Percentiles rank a stretch among this genome's conserved stretches.
Evolutionary conservation across 768 basidiomycete species (phyloP).

Genomic region (Leccinum fibrillosum): DNA sequence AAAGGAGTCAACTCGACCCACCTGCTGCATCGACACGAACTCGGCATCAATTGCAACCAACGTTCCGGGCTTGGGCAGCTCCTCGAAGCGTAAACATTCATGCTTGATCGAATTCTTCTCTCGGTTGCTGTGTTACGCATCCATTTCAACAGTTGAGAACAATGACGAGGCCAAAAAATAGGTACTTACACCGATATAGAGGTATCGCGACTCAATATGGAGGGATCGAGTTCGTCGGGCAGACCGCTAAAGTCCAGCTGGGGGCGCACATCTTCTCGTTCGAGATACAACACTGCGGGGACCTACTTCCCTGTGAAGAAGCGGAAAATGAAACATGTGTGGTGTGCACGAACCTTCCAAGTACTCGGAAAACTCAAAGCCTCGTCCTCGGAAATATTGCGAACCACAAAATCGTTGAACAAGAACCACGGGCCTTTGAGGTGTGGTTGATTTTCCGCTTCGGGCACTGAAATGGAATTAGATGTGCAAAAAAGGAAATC

Average conservation of each 20-base stretch:
- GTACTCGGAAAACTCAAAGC: constrained; percentile 81
- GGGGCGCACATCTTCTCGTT: constrained; percentile 61
- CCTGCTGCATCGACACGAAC: constrained; percentile 96
- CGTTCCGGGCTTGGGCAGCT: constrained; percentile 83
- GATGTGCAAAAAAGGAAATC: not conserved
- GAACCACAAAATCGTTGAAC: constrained; percentile 96
- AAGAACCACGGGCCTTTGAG: constrained; percentile 74
- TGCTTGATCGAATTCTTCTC: constrained; percentile 75
- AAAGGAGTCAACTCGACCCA: constrained; percentile 22
- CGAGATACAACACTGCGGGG: constrained; percentile 88
- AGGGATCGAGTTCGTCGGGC: constrained; percentile 63
- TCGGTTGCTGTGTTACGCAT: constrained; percentile 55
- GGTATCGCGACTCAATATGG: constrained; percentile 80
- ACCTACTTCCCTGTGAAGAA: constrained; percentile 44
- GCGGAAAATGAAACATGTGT: not conserved
- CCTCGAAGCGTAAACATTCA: constrained; percentile 62
- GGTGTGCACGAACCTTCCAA: constrained; percentile 76
- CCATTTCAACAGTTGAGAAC: not conserved
- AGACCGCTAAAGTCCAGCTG: constrained; percentile 62
- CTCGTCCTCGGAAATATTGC: constrained; percentile 79
- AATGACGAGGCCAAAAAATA: not conserved
- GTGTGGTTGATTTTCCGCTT: constrained; percentile 46
- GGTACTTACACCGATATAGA: constrained; percentile 75
- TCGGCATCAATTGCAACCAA: constrained; percentile 96
- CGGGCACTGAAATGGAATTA: constrained; percentile 53